Evolutionary conservation across 352 stramenopile genomes (phyloP).

Genomic region (Phytophthora pseudosyringae): DNA sequence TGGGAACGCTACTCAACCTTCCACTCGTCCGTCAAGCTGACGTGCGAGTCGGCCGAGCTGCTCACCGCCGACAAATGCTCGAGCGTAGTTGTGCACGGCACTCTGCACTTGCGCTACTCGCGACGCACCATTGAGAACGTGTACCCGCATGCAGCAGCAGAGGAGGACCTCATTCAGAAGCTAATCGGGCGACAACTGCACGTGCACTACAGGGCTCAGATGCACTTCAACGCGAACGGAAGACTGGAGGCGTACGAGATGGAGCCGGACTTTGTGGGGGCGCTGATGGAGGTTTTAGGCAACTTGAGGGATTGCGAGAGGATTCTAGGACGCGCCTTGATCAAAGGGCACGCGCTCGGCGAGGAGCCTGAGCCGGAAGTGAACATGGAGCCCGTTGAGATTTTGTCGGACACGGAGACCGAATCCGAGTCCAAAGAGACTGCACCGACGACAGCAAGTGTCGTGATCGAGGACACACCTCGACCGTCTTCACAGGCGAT

Average conservation of each 20-base stretch:
- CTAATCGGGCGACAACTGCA: constrained; percentile 55
- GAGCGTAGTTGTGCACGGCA: constrained; percentile 36
- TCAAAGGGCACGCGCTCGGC: constrained; percentile 37
- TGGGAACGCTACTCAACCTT: constrained; percentile 39
- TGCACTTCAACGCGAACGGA: constrained; percentile 44
- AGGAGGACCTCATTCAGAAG: constrained; percentile 50
- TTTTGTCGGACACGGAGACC: constrained; percentile 11
- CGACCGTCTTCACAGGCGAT: constrained; percentile 6
- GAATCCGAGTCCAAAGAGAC: not conserved
- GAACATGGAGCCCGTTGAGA: constrained; percentile 5
- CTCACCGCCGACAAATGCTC: constrained; percentile 32
- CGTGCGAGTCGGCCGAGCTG: constrained; percentile 29
- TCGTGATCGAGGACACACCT: not conserved
- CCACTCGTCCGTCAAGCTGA: constrained; percentile 40
- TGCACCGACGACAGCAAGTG: not conserved
- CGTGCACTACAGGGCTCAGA: constrained; percentile 47
- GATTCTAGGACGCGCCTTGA: constrained; percentile 44
- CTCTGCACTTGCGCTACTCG: constrained; percentile 52
- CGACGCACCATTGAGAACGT: constrained; percentile 54
- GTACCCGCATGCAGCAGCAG: constrained; percentile 43
- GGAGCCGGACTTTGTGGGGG: constrained; percentile 44
- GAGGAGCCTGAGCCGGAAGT: constrained; percentile 21
- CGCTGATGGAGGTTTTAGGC: constrained; percentile 46
- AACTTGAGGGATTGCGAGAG: constrained; percentile 41
- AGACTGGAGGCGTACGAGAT: constrained; percentile 43